Base-by-base conservation (phyloP, 257 asterid genomes). In the Scutellaria minor region DNA sequence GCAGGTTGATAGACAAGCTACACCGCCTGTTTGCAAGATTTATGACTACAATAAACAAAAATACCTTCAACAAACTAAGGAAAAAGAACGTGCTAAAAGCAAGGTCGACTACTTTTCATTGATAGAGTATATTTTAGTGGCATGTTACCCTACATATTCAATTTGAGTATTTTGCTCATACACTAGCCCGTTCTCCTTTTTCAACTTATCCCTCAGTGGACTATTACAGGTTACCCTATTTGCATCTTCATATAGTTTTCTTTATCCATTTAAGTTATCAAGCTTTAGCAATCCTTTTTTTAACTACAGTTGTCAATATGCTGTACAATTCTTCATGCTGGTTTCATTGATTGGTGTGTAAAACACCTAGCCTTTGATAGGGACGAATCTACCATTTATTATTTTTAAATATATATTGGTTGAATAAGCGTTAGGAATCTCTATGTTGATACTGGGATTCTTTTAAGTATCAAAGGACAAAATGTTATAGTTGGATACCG, bases 21-120 rank as follows among this genome's bases (percentile, higher is more conserved):
- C 77, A 41, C 96, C 96, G 71, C 97, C 98, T 51, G 99, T 87
- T 68, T 91, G 97, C 91, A 90, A 92, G 83, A 70, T 94, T 52
- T 79, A 79, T 79, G 93, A 94, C 83, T 87, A 77, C 83, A 66
- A 82, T 61, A 88, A 69, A 78, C 92, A 90, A 18, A 90, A 80
- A 77, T 87, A 87, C 75, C 48, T 83, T 64, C 85, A 81, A 68
- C 86, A 84, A 53, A 3, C 83, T 53, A 88, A 80, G 92, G 99
- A 87, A 60, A 92, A 85, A 67, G 83, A 82, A 42, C 88, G 89
- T 46, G 66, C 84, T 66, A 92, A 88, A 77, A 83, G 65, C 79
- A 88, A 88, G 92, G 93, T 82, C 14, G 27, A 63, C 52, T 74
- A 52, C 39, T 51, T 74, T 70, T 60, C 64, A 27, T 73, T 52